Conservation (phyloP, 495 filamentous ascomycete genomes). For the Penicillium maclennaniae region DNA sequence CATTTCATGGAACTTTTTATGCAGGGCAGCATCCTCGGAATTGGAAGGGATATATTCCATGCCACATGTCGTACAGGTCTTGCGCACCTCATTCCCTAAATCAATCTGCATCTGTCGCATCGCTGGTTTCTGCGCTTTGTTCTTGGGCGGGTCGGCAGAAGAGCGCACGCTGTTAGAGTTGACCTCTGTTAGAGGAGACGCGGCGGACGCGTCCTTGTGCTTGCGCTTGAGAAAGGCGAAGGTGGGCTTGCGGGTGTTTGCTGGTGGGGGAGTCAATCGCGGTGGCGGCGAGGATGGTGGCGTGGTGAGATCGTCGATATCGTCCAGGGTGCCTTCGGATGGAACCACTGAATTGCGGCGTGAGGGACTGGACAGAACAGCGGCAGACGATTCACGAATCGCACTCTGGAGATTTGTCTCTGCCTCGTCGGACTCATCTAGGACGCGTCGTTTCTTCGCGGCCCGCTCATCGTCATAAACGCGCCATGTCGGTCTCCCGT, state of each 20-base stretch:
- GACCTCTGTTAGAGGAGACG: conserved; percentile 46
- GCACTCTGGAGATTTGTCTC: conserved; percentile 46
- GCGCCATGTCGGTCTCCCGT: conserved; percentile 48
- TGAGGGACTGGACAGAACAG: conserved; percentile 47
- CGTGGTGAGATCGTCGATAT: conserved; percentile 44
- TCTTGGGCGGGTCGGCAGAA: conserved; percentile 38
- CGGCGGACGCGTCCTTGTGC: conserved; percentile 35
- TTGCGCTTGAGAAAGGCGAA: conserved; percentile 55
- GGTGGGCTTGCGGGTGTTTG: conserved; percentile 50
- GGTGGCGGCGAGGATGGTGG: conserved; percentile 53
- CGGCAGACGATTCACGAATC: conserved; percentile 48
- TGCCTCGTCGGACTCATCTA: conserved; percentile 43
- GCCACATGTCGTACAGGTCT: conserved; percentile 60
- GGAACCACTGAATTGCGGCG: conserved; percentile 45
- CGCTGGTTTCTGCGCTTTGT: conserved; percentile 29
- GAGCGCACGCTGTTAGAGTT: conserved; percentile 49
- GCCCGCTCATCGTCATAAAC: conserved; percentile 47
- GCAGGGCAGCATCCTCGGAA: conserved; percentile 58
- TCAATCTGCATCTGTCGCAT: conserved; percentile 67
- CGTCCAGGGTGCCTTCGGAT: conserved; percentile 46
- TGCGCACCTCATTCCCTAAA: conserved; percentile 54
- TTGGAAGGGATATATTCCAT: conserved; percentile 72
- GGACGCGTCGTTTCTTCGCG: conserved; percentile 48
- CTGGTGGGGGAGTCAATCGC: conserved; percentile 53
- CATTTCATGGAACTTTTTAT: conserved; percentile 66